phyloP scores from a whole-genome alignment of 805 yeast species.

The Teunomyces stri region DNA sequence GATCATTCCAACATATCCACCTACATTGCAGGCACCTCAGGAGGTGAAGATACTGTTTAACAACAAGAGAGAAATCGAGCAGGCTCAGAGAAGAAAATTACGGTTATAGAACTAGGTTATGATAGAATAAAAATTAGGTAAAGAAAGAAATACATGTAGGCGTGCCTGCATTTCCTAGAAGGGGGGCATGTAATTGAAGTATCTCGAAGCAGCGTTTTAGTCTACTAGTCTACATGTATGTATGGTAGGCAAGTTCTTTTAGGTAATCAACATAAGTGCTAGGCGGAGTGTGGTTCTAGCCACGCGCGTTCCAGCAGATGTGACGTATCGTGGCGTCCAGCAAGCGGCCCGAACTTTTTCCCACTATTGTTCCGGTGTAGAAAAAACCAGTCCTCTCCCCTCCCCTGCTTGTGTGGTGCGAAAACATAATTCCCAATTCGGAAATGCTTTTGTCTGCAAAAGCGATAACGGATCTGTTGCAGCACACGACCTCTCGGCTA shows the following conservation, averaged over 20 bases:
- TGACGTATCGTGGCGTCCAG: background rate
- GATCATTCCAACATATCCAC: conserved; percentile 19
- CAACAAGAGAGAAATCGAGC: conserved; percentile 12
- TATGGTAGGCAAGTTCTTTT: too few relatives aligned
- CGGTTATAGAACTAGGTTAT: background rate
- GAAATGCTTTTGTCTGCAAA: background rate
- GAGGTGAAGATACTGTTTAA: conserved; percentile 16
- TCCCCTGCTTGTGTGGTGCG: too few relatives aligned
- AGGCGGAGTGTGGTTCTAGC: background rate
- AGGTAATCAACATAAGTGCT: too few relatives aligned
- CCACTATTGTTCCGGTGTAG: background rate
- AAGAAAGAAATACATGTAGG: background rate
- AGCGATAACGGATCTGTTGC: background rate
- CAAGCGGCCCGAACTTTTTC: background rate
- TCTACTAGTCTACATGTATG: too few relatives aligned
- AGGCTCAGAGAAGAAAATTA: conserved; percentile 2
- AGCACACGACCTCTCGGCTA: too few relatives aligned
- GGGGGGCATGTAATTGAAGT: background rate
- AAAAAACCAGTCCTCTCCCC: too few relatives aligned
- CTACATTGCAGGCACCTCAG: conserved; percentile 9
- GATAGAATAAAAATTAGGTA: too few relatives aligned
- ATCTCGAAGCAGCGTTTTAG: too few relatives aligned
- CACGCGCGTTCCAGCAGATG: background rate
- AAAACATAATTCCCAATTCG: background rate
- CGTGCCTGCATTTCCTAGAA: background rate